Conservation (phyloP, 805 yeast species). For the Dipodascus geniculatus region DNA sequence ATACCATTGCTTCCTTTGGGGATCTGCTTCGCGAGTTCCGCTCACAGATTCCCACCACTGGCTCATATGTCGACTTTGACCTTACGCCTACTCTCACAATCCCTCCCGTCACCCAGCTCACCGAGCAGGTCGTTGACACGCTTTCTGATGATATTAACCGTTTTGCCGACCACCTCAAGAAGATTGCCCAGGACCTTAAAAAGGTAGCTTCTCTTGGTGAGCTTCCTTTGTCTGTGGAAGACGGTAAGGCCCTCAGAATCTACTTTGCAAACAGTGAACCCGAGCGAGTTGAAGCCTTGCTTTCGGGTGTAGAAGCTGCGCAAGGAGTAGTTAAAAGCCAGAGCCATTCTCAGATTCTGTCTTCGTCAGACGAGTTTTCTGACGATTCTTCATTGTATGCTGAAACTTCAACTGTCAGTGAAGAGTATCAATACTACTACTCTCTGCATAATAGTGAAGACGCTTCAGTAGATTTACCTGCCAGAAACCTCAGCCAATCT, state of each 20-base stretch:
- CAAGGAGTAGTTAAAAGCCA: slow-evolving; percentile 38
- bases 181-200: slow-evolving; percentile 32
- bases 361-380: neutral
- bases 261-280: slow-evolving; percentile 65
- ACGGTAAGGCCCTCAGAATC: slow-evolving; percentile 34
- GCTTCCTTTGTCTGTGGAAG: slow-evolving; percentile 43
- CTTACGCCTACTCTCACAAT: slow-evolving; percentile 30
- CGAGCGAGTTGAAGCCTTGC: slow-evolving; percentile 41
- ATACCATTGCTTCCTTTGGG: neutral
- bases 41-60: slow-evolving; percentile 24
- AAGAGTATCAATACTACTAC: neutral
- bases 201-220: slow-evolving; percentile 48
- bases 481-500: neutral
- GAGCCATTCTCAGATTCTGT: neutral
- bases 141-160: slow-evolving; percentile 27
- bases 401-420: slow-evolving; percentile 1
- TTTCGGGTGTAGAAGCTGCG: slow-evolving; percentile 47
- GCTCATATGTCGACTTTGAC: slow-evolving; percentile 44
- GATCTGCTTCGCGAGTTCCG: neutral
- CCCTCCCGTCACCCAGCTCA: slow-evolving; percentile 32
- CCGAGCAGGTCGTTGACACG: slow-evolving; percentile 32
- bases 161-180: slow-evolving; percentile 26
- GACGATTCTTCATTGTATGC: neutral
- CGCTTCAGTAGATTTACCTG: neutral
- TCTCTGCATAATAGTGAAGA: neutral